Conservation (phyloP, 495 filamentous ascomycete species). For the Penicillium steckii region DNA sequence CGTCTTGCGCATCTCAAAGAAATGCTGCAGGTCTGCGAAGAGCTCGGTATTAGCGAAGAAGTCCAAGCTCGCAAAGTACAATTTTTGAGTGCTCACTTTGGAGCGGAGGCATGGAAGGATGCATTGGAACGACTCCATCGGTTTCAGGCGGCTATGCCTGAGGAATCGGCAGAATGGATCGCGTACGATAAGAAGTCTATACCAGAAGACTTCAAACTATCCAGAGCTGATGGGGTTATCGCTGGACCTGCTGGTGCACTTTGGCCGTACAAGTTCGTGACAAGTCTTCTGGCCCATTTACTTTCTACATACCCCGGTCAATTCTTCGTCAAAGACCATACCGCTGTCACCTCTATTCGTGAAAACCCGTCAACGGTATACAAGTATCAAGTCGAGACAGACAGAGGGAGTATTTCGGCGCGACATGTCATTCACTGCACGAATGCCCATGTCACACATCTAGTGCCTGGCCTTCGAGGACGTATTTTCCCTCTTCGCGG, state of each 20-base stretch:
- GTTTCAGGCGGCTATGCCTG: slow-evolving; percentile 31
- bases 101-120: slow-evolving; percentile 23
- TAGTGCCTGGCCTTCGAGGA: slow-evolving; percentile 66
- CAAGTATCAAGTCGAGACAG: slow-evolving; percentile 52
- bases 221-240: slow-evolving; percentile 43
- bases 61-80: slow-evolving; percentile 30
- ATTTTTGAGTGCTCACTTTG: slow-evolving; percentile 33
- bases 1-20: slow-evolving; percentile 32
- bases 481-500: slow-evolving; percentile 70
- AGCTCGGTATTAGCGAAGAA: slow-evolving; percentile 25
- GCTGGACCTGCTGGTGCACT: slow-evolving; percentile 46
- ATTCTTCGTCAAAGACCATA: slow-evolving; percentile 75
- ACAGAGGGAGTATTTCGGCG: slow-evolving; percentile 57
- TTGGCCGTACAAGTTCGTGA: slow-evolving; percentile 83
- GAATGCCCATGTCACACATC: slow-evolving; percentile 73
- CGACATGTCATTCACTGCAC: slow-evolving; percentile 70
- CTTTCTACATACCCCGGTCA: slow-evolving; percentile 31
- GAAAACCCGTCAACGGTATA: background rate
- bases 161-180: slow-evolving; percentile 30
- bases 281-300: slow-evolving; percentile 59
- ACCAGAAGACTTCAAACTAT: slow-evolving; percentile 35
- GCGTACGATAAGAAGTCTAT: slow-evolving; percentile 23
- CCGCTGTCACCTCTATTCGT: slow-evolving; percentile 55
- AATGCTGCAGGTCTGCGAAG: slow-evolving; percentile 28
- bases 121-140: slow-evolving; percentile 20